Evolutionary conservation across 768 basidiomycete genomes (phyloP), one percentile per base, ranked within the genome.

Genomic region (Boletus reticuloceps): DNA sequence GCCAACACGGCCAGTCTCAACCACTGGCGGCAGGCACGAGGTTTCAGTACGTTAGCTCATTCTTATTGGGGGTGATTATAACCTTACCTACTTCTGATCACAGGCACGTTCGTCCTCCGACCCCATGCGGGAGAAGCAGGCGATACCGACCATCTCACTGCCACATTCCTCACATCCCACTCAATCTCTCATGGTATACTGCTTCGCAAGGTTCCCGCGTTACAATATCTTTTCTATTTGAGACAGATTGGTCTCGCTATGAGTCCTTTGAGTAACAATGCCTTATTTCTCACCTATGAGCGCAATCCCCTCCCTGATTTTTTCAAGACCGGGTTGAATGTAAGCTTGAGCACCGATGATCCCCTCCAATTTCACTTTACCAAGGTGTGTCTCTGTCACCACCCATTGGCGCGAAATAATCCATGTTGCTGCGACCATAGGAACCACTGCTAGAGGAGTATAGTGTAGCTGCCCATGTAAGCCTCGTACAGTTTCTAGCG

Each of bases 161-260:
- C 97, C 3, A 91, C 96, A 3, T 99, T 94, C 82, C 79, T 99
- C 22, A 94, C 94, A 1, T 89, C 95, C 3, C 96, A 98, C 67
- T 98, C 95, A 1, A 98, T 99, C 67, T 98, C 97, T 11, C 97
- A 99, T 65, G 97, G 97, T n/a, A 99, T 99, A 70, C 78, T 98
- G 19, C 82, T 99, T 10, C 89, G 97, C 55, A 99, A 99, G 72
- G 96, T 99, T 6, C 97, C 97, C 0, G 95, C 95, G 2, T 74
- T 99, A 44, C 94, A 96, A 66, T 99, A 99, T 68, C 82, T 99
- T 14, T 99, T 94, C 75, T 99, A 98, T 71, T 79, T 99, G 60
- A 95, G 93, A 73, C 97, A 98, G 75, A 98, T 98, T 58, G 96
- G 97, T 31, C 82, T 99, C 17, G 97, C 97, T 2, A 99, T 99